Evolutionary conservation across 768 basidiomycete genomes (phyloP).

Genomic region (Leucogyrophana mollusca): DNA sequence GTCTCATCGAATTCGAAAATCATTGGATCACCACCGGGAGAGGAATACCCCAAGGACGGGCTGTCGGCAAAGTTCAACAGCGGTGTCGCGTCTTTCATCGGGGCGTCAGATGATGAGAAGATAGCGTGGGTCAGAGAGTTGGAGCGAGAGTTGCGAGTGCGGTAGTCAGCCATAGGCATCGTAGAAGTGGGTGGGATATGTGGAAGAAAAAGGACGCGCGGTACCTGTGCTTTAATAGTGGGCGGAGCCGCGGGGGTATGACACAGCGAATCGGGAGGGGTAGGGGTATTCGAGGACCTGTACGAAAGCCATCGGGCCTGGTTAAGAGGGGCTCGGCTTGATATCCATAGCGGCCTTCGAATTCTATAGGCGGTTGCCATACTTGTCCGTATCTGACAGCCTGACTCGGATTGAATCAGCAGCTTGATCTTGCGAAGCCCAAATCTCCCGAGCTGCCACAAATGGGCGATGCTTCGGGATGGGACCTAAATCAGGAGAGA

Average conservation of each 20-base stretch:
- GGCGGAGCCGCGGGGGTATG: slow-evolving; percentile 31
- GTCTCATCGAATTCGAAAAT: slow-evolving; percentile 33
- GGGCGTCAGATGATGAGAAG: slow-evolving; percentile 23
- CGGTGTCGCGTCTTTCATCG: slow-evolving; percentile 24
- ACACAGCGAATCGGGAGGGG: slow-evolving; percentile 28
- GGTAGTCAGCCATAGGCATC: slow-evolving; percentile 43
- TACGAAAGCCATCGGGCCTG: slow-evolving; percentile 24
- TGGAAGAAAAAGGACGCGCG: slow-evolving; percentile 19
- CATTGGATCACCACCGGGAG: slow-evolving; percentile 33
- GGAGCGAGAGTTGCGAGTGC: slow-evolving; percentile 33
- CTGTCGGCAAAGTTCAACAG: slow-evolving; percentile 41
- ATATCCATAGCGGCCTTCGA: slow-evolving; percentile 28
- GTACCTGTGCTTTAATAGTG: slow-evolving; percentile 34
- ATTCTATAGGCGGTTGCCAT: slow-evolving; percentile 32
- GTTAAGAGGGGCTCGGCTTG: slow-evolving; percentile 46
- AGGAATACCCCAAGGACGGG: slow-evolving; percentile 37
- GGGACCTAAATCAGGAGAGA: slow-evolving; percentile 15
- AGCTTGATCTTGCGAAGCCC: slow-evolving; percentile 14
- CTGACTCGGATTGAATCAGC: slow-evolving; percentile 45
- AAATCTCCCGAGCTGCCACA: slow-evolving; percentile 13
- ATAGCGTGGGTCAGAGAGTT: slow-evolving; percentile 13
- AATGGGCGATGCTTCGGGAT: slow-evolving; percentile 15
- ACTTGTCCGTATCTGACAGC: slow-evolving; percentile 33
- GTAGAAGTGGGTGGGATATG: slow-evolving; percentile 20
- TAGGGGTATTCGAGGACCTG: slow-evolving; percentile 19